Conservation (phyloP, 106 monocot genomes). For the Triglochin maritima region DNA sequence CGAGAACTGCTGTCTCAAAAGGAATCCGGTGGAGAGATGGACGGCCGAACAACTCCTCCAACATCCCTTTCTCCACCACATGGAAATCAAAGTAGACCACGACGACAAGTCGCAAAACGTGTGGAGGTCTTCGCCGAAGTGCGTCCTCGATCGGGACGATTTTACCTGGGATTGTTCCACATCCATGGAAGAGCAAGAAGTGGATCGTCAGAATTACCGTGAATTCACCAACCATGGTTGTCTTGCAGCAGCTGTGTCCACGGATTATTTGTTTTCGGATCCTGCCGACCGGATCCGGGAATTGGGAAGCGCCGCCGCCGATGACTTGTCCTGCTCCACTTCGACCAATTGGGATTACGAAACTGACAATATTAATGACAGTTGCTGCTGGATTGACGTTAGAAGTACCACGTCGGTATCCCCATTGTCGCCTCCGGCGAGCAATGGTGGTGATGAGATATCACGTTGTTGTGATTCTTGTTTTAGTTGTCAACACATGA, state of each 20-base stretch:
- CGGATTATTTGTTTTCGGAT: no score
- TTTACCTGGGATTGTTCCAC: slow-evolving; percentile 33
- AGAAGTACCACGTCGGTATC: not conserved
- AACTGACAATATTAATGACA: not conserved
- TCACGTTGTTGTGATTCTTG: not conserved
- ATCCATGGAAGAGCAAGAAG: slow-evolving; percentile 10
- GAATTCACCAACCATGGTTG: not conserved
- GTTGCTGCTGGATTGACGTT: not conserved
- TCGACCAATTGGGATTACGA: not conserved
- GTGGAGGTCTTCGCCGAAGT: slow-evolving; percentile 47
- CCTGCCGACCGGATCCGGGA: slow-evolving; percentile 9
- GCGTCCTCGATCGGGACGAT: slow-evolving; percentile 33
- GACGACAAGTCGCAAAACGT: not conserved
- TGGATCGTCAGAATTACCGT: not conserved
- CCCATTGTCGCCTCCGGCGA: not conserved
- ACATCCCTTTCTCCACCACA: slow-evolving; percentile 30
- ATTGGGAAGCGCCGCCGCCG: not conserved
- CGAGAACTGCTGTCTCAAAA: slow-evolving; percentile 24
- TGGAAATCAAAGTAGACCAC: not conserved
- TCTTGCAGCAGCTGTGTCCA: no score
- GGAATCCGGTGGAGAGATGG: slow-evolving; percentile 32
- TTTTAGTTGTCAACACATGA: not conserved
- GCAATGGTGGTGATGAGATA: not conserved
- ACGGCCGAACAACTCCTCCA: slow-evolving; percentile 37
- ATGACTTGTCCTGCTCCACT: not conserved